Evolutionary conservation across 2,329 filamentous ascomycete species (phyloP).

Genomic region (Fusarium beomiforme): DNA sequence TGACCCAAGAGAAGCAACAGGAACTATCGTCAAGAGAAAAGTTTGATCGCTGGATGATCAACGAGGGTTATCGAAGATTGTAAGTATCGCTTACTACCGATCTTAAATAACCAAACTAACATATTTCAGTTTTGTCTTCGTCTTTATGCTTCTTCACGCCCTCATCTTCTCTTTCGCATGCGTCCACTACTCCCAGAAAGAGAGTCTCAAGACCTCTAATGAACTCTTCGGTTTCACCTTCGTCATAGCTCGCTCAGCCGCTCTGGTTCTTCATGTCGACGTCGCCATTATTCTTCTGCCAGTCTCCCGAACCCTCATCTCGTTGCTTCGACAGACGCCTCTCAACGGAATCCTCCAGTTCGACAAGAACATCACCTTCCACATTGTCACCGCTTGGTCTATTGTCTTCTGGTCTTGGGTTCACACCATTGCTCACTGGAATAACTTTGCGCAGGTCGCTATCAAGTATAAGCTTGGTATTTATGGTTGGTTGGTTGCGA

Average conservation of each 20-base stretch:
- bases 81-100: slow-evolving; percentile 55
- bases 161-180: slow-evolving; percentile 84
- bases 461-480: slow-evolving; percentile 80
- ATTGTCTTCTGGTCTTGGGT: slow-evolving; percentile 91
- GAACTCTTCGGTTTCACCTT: slow-evolving; percentile 79
- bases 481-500: slow-evolving; percentile 80
- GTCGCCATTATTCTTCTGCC: slow-evolving; percentile 82
- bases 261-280: slow-evolving; percentile 83
- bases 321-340: slow-evolving; percentile 80
- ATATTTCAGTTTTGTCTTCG: slow-evolving; percentile 70
- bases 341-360: slow-evolving; percentile 89
- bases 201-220: slow-evolving; percentile 74
- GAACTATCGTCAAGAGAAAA: slow-evolving; percentile 75
- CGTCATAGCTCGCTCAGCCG: slow-evolving; percentile 78
- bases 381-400: slow-evolving; percentile 86
- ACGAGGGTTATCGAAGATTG: slow-evolving; percentile 85
- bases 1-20: slow-evolving; percentile 78
- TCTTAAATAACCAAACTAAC: background rate
- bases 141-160: slow-evolving; percentile 77
- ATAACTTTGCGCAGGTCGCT: slow-evolving; percentile 83
- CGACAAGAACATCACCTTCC: slow-evolving; percentile 90
- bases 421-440: slow-evolving; percentile 87
- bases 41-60: slow-evolving; percentile 89
- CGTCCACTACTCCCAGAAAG: slow-evolving; percentile 82
- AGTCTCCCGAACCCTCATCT: slow-evolving; percentile 86